Evolutionary conservation across 345 rosid genomes (phyloP).

Genomic region (Salix purpurea): DNA sequence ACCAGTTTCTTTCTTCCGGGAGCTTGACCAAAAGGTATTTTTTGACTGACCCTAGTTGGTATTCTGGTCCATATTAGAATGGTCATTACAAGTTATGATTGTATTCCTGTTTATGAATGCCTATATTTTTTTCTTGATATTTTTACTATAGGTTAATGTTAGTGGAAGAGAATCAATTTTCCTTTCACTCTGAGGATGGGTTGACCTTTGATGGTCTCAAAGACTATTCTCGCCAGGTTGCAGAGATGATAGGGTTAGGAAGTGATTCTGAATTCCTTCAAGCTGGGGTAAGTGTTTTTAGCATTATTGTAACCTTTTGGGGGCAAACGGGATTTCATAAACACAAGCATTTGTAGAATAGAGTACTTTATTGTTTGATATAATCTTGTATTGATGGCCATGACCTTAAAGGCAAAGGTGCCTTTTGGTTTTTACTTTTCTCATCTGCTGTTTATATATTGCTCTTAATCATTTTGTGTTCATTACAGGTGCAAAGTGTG

Average conservation of each 20-base stretch:
- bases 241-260: slow-evolving; percentile 95
- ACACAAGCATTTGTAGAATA: neutral
- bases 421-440: neutral
- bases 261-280: slow-evolving; percentile 80
- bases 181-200: slow-evolving; percentile 91
- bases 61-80: neutral
- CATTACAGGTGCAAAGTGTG: slow-evolving; percentile 60
- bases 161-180: slow-evolving; percentile 95
- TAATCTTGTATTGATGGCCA: neutral
- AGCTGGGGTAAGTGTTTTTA: slow-evolving; percentile 75
- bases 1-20: slow-evolving; percentile 97
- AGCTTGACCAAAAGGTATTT: slow-evolving; percentile 85
- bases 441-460: neutral
- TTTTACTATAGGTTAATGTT: slow-evolving; percentile 67
- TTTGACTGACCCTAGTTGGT: neutral
- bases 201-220: slow-evolving; percentile 83
- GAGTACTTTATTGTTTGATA: neutral
- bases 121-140: neutral
- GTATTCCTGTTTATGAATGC: neutral
- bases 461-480: slow-evolving; percentile 4
- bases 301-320: slow-evolving; percentile 11
- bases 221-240: slow-evolving; percentile 90
- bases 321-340: neutral
- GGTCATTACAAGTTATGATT: neutral
- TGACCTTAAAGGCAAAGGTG: neutral